Evolutionary conservation across 78 protist genomes (phyloP).

Genomic region (Ministeria vibrans): DNA sequence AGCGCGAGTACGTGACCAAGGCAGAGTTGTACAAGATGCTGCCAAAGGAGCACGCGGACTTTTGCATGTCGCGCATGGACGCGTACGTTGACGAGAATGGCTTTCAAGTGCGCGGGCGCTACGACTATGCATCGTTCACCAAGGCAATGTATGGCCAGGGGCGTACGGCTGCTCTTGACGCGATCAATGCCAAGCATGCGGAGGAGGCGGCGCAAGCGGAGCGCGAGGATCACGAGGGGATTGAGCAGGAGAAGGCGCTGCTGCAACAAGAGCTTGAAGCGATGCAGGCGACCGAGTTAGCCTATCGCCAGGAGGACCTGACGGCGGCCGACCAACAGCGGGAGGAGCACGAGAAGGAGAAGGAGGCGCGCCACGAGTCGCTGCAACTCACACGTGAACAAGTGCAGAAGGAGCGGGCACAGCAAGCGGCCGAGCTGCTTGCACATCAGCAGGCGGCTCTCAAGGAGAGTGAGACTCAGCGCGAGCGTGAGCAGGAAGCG

Average conservation of each 20-base stretch:
- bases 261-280: neutral
- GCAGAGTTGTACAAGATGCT: neutral
- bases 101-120: neutral
- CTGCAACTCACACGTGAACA: too few relatives aligned
- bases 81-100: neutral
- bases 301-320: too few relatives aligned
- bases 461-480: too few relatives aligned
- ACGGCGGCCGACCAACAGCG: too few relatives aligned
- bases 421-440: too few relatives aligned
- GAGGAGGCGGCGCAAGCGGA: neutral
- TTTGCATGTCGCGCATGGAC: neutral
- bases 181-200: neutral
- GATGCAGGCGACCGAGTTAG: neutral
- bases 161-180: neutral
- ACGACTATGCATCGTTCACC: conserved; percentile 4
- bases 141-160: neutral
- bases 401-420: too few relatives aligned
- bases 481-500: too few relatives aligned
- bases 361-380: too few relatives aligned
- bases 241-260: neutral
- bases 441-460: too few relatives aligned
- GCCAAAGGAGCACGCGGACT: neutral
- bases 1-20: conserved; percentile 16
- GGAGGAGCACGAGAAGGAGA: too few relatives aligned
- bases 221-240: neutral